Conservation (phyloP, 257 asterid genomes). For the Hygrophila difformis region DNA sequence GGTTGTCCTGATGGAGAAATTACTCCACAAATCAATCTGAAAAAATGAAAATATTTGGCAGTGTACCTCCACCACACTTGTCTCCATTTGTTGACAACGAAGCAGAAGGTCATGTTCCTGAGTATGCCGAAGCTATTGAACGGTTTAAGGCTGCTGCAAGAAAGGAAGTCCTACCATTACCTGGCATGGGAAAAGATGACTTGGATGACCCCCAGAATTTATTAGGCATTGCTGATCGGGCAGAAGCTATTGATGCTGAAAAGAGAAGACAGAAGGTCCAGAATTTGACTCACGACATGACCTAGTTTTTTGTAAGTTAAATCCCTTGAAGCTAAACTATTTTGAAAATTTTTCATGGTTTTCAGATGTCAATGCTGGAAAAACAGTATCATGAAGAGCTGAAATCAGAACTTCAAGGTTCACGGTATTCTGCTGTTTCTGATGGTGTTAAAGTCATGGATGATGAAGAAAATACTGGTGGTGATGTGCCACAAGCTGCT, state of each 20-base stretch:
- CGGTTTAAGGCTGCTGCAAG: constrained; percentile 85
- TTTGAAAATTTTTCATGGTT: not conserved
- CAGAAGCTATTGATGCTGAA: constrained; percentile 80
- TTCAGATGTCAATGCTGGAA: constrained; percentile 56
- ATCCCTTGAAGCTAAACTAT: not conserved
- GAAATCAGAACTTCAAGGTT: constrained; percentile 47
- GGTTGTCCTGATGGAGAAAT: no score
- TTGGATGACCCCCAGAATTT: constrained; percentile 69
- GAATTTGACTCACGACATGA: not conserved
- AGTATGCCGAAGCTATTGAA: constrained; percentile 84
- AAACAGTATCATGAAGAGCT: constrained; percentile 61
- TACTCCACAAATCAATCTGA: no score
- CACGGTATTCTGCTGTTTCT: constrained; percentile 21
- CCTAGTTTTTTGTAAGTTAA: not conserved
- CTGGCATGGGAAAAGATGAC: constrained; percentile 80
- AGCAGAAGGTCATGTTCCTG: constrained; percentile 95
- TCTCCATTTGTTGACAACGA: constrained; percentile 97
- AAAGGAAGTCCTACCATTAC: constrained; percentile 83
- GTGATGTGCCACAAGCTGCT: constrained; percentile 40
- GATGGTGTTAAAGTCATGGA: constrained; percentile 24
- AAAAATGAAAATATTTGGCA: constrained; percentile 22
- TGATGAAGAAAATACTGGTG: constrained; percentile 27
- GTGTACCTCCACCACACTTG: constrained; percentile 96
- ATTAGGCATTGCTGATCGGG: constrained; percentile 60
- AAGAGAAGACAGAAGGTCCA: constrained; percentile 63